These are phyloP conservation scores for Simplicillium aogashimaense DNA, from an alignment of 2,329 filamentous ascomycete species.

Conservation along the genomic window DNA sequence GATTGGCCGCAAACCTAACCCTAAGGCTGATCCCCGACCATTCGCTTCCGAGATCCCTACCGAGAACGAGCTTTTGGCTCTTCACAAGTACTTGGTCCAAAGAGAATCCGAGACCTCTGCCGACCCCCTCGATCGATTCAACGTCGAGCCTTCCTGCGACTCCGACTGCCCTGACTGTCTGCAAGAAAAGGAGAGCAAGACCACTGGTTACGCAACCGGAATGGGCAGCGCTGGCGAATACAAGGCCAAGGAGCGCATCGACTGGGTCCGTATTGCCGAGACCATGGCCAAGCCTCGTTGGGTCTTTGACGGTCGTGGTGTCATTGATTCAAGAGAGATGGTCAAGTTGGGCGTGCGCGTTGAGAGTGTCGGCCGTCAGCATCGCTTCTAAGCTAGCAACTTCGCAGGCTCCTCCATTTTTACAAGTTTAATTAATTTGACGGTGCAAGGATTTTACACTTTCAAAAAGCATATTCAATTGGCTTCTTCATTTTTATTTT, in stretches of 20 bases:
- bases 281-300: conserved; percentile 43
- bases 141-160: conserved; percentile 32
- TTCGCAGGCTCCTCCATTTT: neutral
- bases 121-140: conserved; percentile 37
- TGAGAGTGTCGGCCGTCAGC: conserved; percentile 41
- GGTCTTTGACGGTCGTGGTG: conserved; percentile 47
- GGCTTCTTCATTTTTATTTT: conserved; percentile 8
- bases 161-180: conserved; percentile 40
- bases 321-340: conserved; percentile 38
- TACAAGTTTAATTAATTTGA: neutral
- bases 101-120: conserved; percentile 15
- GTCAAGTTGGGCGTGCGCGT: conserved; percentile 39
- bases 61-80: conserved; percentile 34
- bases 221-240: conserved; percentile 34
- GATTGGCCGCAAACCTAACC: conserved; percentile 23
- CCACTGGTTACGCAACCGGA: conserved; percentile 27
- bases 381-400: conserved; percentile 22
- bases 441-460: neutral
- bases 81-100: conserved; percentile 36
- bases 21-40: conserved; percentile 35
- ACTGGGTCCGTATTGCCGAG: conserved; percentile 40
- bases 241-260: conserved; percentile 34
- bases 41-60: conserved; percentile 25
- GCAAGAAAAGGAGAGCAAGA: conserved; percentile 26
- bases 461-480: neutral